Conservation (phyloP, 2,329 filamentous ascomycete genomes). For the Talaromyces islandicus region DNA sequence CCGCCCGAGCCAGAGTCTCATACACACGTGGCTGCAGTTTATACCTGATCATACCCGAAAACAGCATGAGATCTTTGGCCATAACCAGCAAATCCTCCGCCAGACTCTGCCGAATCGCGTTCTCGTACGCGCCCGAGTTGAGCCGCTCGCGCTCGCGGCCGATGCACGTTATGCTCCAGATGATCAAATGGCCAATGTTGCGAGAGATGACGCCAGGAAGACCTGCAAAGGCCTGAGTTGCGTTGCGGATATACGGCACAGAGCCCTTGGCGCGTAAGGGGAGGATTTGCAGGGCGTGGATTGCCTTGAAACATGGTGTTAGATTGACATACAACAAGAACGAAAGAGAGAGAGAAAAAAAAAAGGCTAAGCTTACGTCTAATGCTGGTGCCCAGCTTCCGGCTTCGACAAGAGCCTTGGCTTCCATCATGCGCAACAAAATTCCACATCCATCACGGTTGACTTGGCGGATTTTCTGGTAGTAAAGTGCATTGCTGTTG, state of each 20-base stretch:
- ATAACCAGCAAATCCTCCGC: constrained; percentile 69
- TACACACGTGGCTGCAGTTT: constrained; percentile 81
- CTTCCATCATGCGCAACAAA: constrained; percentile 55
- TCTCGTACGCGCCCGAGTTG: constrained; percentile 64
- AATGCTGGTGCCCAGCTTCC: constrained; percentile 57
- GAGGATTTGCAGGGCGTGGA: constrained; percentile 69
- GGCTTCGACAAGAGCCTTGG: constrained; percentile 54
- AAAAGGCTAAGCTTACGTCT: constrained; percentile 59
- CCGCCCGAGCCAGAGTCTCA: constrained; percentile 78
- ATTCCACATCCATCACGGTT: constrained; percentile 56
- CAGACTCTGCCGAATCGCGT: constrained; percentile 42
- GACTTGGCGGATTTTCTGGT: constrained; percentile 51
- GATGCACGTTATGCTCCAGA: constrained; percentile 90
- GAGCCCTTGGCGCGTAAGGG: constrained; percentile 71
- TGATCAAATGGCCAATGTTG: constrained; percentile 83
- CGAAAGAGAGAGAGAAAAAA: background rate
- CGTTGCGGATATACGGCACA: constrained; percentile 69
- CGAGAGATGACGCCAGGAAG: constrained; percentile 76
- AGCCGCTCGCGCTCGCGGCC: constrained; percentile 70
- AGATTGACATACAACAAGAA: constrained; percentile 5
- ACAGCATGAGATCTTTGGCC: constrained; percentile 86
- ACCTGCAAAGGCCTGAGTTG: constrained; percentile 72
- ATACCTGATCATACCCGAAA: constrained; percentile 87
- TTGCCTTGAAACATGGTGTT: constrained; percentile 49
- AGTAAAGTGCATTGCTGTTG: constrained; percentile 54